Base-by-base conservation (phyloP, 257 asterid genomes). In the Gynochthodes officinalis region DNA sequence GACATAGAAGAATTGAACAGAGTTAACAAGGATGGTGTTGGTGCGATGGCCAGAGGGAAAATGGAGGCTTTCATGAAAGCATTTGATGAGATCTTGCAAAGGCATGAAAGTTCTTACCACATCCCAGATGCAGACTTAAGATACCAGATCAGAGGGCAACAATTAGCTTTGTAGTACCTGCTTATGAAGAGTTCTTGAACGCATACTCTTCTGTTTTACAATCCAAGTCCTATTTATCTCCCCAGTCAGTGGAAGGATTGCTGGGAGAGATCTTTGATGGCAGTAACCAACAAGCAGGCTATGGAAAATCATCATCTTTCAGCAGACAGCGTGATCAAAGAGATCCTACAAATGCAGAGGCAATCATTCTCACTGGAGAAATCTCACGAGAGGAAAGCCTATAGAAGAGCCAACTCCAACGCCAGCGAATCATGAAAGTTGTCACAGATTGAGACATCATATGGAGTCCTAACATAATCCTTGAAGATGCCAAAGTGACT, bases 41-140 rank as follows among this genome's bases (percentile, higher is more conserved):
- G 76, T 35, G 80, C 80, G 21, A 60, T 75, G 8, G 76, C 77
- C 46, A 75, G 88, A 72, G 84, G 78, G n/a, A 88, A 73, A 66
- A 73, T 89, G 84, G 96, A 91, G 28, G 87, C 84, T 4, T 89
- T 89, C 55, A 73, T 70, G 79, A 77, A 44, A 33, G 86, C 79
- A 28, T 79, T 91, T 60, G 90, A 91, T 23, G 95, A 91, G 18
- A 89, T 81, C 52, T 72, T 82, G 28, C 59, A 69, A 61, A 85
- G 71, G 78, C 93, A 89, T 63, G 83, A 64, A 49, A 83, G 54
- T 33, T 77, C 55, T 40, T 88, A 88, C 67, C 80, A 76, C 69
- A 91, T 91, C 69, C 86, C 90, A 44, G 97, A 91, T 80, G 83
- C 86, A 2, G 95, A 84, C 68, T 86, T 91, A 84, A 86, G 95